Conservation (phyloP, 129 eudicot species). For the Saposhnikovia divaricata region DNA sequence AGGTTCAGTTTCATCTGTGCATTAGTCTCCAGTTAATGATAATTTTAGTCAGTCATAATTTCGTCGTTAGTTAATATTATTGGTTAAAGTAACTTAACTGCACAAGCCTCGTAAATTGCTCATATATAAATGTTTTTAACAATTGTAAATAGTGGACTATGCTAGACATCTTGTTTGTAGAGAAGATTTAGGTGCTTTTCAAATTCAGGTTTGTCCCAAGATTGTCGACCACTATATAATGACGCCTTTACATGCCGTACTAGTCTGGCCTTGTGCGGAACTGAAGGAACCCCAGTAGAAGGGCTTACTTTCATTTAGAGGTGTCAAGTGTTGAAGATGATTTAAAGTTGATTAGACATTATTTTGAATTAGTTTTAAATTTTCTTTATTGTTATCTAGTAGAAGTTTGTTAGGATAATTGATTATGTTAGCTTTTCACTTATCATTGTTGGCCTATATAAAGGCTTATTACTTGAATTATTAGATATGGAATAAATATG, state of each 20-base stretch:
- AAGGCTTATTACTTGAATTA: too few species aligned
- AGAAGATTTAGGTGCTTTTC: background rate
- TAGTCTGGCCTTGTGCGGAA: background rate
- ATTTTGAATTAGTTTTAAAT: too few species aligned
- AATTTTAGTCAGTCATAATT: background rate
- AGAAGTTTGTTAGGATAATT: too few species aligned
- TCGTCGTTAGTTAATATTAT: background rate
- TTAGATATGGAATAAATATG: too few species aligned
- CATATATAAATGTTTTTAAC: background rate
- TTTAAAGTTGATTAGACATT: too few species aligned
- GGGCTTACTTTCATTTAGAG: background rate
- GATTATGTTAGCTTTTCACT: too few species aligned
- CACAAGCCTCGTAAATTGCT: background rate
- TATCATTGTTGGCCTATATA: too few species aligned
- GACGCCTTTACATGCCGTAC: background rate
- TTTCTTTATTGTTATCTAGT: too few species aligned
- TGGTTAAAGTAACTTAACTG: background rate
- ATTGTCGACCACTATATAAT: background rate
- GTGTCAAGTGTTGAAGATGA: too few species aligned
- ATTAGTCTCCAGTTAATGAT: background rate
- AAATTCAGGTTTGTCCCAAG: background rate
- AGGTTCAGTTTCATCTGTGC: slow-evolving; percentile 36
- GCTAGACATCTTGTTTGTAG: background rate
- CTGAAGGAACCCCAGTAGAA: background rate
- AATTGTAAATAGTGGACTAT: background rate